Percentiles rank a stretch among this genome's conserved stretches.
Conservation (phyloP, 2,329 filamentous ascomycete genomes). For the Pseudopyricularia cyperi region DNA sequence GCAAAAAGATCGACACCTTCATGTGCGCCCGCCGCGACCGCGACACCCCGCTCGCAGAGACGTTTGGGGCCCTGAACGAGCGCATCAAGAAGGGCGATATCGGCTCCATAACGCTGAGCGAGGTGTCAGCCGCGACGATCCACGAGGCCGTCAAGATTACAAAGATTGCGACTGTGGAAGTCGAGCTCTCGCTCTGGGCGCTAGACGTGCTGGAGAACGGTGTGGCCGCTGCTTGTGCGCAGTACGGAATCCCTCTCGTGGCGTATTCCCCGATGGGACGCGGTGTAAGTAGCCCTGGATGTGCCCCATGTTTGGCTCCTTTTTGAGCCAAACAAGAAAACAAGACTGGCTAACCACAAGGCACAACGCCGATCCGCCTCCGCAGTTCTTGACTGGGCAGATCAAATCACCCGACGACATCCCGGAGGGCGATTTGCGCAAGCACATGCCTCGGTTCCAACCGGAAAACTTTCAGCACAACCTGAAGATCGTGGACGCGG, state of each 20-base stretch:
- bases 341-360: background rate
- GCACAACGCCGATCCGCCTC: too few relatives aligned
- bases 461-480: conserved; percentile 39
- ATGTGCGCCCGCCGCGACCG: conserved; percentile 44
- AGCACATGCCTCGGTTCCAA: conserved; percentile 29
- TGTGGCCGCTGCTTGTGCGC: conserved; percentile 30
- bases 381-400: conserved; percentile 4
- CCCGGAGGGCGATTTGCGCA: conserved; percentile 16
- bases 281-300: conserved; percentile 14
- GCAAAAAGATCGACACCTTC: conserved; percentile 48
- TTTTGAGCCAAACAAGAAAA: background rate
- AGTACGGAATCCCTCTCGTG: conserved; percentile 42
- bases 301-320: background rate
- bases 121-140: conserved; percentile 34
- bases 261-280: conserved; percentile 51
- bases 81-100: conserved; percentile 39
- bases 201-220: conserved; percentile 37
- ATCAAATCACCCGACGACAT: conserved; percentile 27
- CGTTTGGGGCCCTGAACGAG: conserved; percentile 29
- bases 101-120: conserved; percentile 37
- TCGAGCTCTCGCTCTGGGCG: conserved; percentile 38
- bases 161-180: conserved; percentile 35
- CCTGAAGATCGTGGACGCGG: conserved; percentile 30
- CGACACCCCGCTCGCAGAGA: conserved; percentile 28
- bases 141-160: conserved; percentile 29